Conservation (phyloP, 2,329 filamentous ascomycete species). For the Drechslerella stenobrocha region DNA sequence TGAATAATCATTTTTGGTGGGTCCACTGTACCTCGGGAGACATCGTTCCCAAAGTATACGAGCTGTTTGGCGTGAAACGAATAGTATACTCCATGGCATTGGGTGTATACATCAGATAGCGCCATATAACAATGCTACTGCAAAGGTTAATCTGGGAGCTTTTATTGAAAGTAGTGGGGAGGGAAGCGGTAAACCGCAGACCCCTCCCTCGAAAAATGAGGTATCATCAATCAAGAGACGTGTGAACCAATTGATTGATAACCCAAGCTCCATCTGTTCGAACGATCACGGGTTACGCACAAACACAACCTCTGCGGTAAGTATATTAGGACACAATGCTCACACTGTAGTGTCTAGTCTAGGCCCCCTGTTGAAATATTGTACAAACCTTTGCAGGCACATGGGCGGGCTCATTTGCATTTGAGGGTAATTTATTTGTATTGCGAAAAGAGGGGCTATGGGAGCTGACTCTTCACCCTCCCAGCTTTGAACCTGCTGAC, state of each 20-base stretch:
- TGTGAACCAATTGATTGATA: conserved; percentile 6
- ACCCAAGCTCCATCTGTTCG: conserved; percentile 12
- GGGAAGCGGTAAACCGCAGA: neutral
- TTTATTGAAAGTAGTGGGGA: conserved; percentile 6
- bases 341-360: too few species aligned
- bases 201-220: conserved; percentile 2
- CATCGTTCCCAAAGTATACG: neutral
- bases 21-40: too few species aligned
- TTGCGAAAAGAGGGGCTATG: neutral
- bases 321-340: too few species aligned
- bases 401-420: neutral
- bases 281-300: neutral
- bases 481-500: conserved; percentile 76
- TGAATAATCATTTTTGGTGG: too few species aligned
- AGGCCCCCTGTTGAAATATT: too few species aligned
- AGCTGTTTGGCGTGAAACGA: conserved; percentile 48
- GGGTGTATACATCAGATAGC: conserved; percentile 46
- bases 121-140: conserved; percentile 28
- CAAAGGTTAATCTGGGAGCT: conserved; percentile 29
- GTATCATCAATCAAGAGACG: conserved; percentile 26
- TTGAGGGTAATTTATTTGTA: neutral
- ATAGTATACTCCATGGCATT: conserved; percentile 20
- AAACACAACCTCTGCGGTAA: too few species aligned
- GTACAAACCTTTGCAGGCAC: neutral
- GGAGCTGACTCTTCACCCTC: conserved; percentile 57